Evolutionary conservation across 1,284 basidiomycete genomes (phyloP), one percentile per base, ranked within the genome.

Genomic region (Pseudozyma hubeiensis): DNA sequence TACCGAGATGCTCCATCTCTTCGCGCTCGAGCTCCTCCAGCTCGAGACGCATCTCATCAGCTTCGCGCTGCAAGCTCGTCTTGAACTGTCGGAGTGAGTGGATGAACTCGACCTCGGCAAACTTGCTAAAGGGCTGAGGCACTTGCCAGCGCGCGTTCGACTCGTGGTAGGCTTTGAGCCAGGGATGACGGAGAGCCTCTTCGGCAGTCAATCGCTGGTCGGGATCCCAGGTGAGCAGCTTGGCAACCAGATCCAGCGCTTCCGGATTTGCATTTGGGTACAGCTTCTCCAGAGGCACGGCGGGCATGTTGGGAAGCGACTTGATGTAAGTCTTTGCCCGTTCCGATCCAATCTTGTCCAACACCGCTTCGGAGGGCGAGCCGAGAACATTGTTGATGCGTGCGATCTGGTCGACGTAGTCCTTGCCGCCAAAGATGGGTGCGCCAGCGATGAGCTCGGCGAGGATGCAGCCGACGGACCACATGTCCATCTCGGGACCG

Each of bases 371-470:
- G 2, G 77, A 57, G 13, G 82, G 81, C 10, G 75, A 69, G 30
- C 82, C 82, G n/a, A 84, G 77, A 19, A 84, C 69, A 35, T 73
- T 75, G 66, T 81, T 73, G 69, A 84, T 84, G 46, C 80, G 68
- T 7, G 77, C 74, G 17, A 84, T 81, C 59, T 84, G 82, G 53
- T 84, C 81, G 56, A 82, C 81, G 56, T 82, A 83, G 69, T 84
- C 81, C 53, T 82, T 78, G 52, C 82, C 82, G 24, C 80, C 74
- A 67, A 82, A 84, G 55, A 84, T 68, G 43, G 82, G 82, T 30
- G 74, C 71, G 16, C 82, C 80, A 0, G 65, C 75, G 33, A 83
- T 70, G 45, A 84, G 69, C 60, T 83, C 81, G 11, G 82, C 82
- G 40, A 84, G 67, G 51, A 84, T 84, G 68, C 82, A 84, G 1